phyloP scores from a whole-genome alignment of 2,329 filamentous ascomycete species.

The Exophiala bonariae region DNA sequence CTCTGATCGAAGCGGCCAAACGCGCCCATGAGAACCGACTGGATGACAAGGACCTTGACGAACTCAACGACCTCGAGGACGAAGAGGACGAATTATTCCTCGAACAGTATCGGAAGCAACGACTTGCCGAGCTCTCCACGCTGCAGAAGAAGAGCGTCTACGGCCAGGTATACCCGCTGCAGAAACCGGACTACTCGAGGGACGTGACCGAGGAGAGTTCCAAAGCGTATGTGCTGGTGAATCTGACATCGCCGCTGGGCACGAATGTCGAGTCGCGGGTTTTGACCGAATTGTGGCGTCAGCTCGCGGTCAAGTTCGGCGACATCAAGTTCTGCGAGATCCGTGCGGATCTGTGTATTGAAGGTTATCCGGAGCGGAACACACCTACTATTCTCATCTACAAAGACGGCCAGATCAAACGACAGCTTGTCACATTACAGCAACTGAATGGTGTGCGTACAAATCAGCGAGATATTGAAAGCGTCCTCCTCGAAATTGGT shows the following conservation, averaged over 20 bases:
- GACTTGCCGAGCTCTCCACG: constrained; percentile 76
- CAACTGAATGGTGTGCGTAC: constrained; percentile 74
- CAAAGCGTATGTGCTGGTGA: constrained; percentile 68
- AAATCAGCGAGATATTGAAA: constrained; percentile 73
- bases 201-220: constrained; percentile 90
- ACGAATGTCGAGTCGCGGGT: constrained; percentile 84
- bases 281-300: constrained; percentile 80
- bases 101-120: constrained; percentile 78
- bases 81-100: constrained; percentile 93
- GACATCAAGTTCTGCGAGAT: constrained; percentile 99
- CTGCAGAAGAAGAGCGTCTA: constrained; percentile 77
- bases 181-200: constrained; percentile 88
- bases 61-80: constrained; percentile 90
- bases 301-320: constrained; percentile 80
- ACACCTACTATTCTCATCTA: constrained; percentile 93
- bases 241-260: constrained; percentile 75
- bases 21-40: constrained; percentile 89
- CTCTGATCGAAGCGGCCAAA: constrained; percentile 76
- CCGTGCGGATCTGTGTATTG: constrained; percentile 85
- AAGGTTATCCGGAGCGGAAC: constrained; percentile 92
- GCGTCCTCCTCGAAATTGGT: constrained; percentile 76
- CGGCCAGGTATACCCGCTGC: constrained; percentile 87
- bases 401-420: constrained; percentile 86
- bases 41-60: constrained; percentile 91
- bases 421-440: constrained; percentile 85